Conservation (phyloP, 257 asterid species). For the Salvia rosmarinus region DNA sequence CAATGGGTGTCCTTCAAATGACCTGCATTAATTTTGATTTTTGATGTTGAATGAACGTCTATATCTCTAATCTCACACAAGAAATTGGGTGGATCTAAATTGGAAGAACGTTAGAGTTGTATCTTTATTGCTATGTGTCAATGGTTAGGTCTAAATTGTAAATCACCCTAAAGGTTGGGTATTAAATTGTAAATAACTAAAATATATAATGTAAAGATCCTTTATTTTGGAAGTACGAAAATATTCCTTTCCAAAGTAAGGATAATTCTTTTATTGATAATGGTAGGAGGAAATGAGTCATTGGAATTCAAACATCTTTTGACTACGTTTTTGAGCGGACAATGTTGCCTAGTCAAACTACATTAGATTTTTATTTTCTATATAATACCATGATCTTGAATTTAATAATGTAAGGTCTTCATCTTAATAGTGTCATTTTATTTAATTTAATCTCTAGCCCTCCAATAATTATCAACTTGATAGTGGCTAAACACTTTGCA, state of each 20-base stretch:
- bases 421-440: not conserved
- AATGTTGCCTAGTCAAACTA: conserved; percentile 19
- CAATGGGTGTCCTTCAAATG: too few relatives aligned
- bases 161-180: too few relatives aligned
- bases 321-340: conserved; percentile 17
- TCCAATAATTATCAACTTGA: not conserved
- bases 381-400: conserved; percentile 11
- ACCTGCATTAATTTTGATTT: too few relatives aligned
- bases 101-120: too few relatives aligned
- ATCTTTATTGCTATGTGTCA: too few relatives aligned
- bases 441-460: not conserved
- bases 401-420: conserved; percentile 7
- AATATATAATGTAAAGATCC: not conserved
- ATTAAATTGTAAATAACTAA: too few relatives aligned
- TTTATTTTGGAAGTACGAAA: not conserved
- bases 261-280: not conserved
- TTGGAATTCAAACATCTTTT: not conserved
- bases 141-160: too few relatives aligned
- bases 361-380: not conserved
- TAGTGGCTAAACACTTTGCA: conserved; percentile 6
- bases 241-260: not conserved
- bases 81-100: too few relatives aligned
- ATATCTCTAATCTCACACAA: too few relatives aligned
- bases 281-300: conserved; percentile 16
- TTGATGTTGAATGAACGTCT: too few relatives aligned